A percentile compares a stretch with the other conserved stretches of the same genome.
phyloP scores from a whole-genome alignment of 495 filamentous ascomycete genomes.

The Aspergillus biplanus region DNA sequence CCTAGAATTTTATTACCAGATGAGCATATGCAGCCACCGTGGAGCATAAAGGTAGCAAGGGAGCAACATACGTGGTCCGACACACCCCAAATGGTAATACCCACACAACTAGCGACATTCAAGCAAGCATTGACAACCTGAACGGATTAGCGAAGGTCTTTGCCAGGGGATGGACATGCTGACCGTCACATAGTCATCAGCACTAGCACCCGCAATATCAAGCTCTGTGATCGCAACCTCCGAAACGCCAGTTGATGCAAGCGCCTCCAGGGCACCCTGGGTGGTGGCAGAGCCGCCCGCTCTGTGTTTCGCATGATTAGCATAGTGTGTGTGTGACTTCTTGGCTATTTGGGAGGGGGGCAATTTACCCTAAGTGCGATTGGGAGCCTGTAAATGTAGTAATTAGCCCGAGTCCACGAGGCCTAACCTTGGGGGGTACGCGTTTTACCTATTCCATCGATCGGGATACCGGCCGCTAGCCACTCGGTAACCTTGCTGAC shows the following conservation, averaged over 20 bases:
- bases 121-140: constrained; percentile 66
- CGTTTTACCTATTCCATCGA: constrained; percentile 66
- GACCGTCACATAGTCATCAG: constrained; percentile 61
- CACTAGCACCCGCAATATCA: constrained; percentile 62
- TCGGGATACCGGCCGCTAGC: constrained; percentile 65
- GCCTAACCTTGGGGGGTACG: not conserved
- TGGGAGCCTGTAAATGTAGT: constrained; percentile 54
- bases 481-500: constrained; percentile 67
- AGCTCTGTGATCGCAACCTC: constrained; percentile 69
- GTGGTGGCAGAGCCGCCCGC: constrained; percentile 2
- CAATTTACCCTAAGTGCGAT: constrained; percentile 52
- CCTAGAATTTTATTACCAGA: constrained; percentile 23
- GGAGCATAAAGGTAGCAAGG: not conserved
- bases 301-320: constrained; percentile 3
- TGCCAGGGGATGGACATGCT: constrained; percentile 4
- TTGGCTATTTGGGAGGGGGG: too few species aligned
- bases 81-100: constrained; percentile 81
- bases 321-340: not conserved
- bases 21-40: not conserved
- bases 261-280: constrained; percentile 56
- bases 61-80: constrained; percentile 56
- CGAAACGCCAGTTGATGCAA: constrained; percentile 53
- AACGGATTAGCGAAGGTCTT: constrained; percentile 6
- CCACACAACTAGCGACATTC: constrained; percentile 65
- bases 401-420: not conserved